These are phyloP conservation scores for Exutisphaerella laricina DNA, from an alignment of 2,329 filamentous ascomycete species.

Conservation along the genomic window DNA sequence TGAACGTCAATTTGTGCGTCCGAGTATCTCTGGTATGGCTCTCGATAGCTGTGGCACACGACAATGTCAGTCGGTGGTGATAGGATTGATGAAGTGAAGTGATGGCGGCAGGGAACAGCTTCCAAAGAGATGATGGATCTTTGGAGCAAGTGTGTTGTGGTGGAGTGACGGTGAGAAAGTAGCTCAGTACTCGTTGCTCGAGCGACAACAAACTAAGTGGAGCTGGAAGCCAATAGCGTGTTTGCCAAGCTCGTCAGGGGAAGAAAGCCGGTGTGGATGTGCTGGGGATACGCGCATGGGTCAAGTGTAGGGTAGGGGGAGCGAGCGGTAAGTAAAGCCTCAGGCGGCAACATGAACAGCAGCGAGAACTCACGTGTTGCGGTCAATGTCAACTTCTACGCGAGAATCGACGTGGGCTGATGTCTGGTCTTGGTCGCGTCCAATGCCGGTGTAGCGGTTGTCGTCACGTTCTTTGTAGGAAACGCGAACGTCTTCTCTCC, in stretches of 20 bases:
- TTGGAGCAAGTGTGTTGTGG: conserved; percentile 24
- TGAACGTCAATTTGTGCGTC: conserved; percentile 64
- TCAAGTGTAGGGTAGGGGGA: too few species aligned
- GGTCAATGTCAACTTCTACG: conserved; percentile 43
- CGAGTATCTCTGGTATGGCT: conserved; percentile 52
- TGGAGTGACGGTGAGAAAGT: conserved; percentile 19
- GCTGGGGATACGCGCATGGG: conserved; percentile 1
- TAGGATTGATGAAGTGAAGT: conserved; percentile 14
- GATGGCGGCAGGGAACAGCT: conserved; percentile 20
- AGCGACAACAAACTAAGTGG: conserved; percentile 31
- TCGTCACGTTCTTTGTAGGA: conserved; percentile 28
- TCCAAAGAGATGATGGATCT: conserved; percentile 17
- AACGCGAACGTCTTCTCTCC: conserved; percentile 32
- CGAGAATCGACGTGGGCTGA: conserved; percentile 27
- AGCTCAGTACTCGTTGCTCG: conserved; percentile 25
- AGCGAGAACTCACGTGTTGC: conserved; percentile 48
- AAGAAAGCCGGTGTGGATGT: conserved; percentile 6
- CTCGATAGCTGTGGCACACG: conserved; percentile 46
- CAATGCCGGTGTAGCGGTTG: conserved; percentile 16
- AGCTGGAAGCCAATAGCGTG: conserved; percentile 27
- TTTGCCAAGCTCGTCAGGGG: conserved; percentile 30
- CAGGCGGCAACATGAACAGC: too few species aligned
- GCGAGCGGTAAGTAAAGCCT: too few species aligned
- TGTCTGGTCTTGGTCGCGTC: conserved; percentile 17
- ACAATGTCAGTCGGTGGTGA: conserved; percentile 18